Evolutionary conservation across 1,139 yeast genomes (phyloP).

Genomic region (Taphrina pruni): DNA sequence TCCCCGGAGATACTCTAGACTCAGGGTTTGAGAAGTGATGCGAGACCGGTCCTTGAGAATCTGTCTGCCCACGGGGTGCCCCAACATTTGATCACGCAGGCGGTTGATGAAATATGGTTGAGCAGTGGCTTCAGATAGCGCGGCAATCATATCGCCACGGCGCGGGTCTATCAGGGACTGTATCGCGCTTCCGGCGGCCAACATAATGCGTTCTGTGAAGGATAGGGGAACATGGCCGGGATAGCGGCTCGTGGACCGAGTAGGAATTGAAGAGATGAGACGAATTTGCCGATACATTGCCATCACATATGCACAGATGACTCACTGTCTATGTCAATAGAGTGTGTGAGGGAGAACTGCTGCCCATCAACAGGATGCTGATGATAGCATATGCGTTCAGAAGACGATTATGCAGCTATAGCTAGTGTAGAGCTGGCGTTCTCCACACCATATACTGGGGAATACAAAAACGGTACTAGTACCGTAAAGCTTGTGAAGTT

Average conservation of each 20-base stretch:
- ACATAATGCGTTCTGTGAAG: constrained; percentile 63
- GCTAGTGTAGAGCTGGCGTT: too few species aligned
- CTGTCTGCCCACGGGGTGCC: constrained; percentile 74
- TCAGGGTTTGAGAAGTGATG: constrained; percentile 73
- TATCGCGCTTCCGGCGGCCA: constrained; percentile 77
- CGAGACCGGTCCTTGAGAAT: constrained; percentile 81
- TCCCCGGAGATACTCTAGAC: constrained; percentile 64
- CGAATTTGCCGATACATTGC: constrained; percentile 14
- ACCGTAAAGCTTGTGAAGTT: neutral
- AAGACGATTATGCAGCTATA: too few species aligned
- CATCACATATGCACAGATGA: neutral
- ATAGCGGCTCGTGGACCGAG: constrained; percentile 52
- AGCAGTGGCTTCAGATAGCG: constrained; percentile 92
- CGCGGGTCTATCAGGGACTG: constrained; percentile 81
- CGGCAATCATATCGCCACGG: constrained; percentile 73
- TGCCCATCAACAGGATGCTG: too few species aligned
- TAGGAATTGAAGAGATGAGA: constrained; percentile 11
- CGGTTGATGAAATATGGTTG: constrained; percentile 67
- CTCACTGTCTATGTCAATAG: neutral
- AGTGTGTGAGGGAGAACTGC: neutral
- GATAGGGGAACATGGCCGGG: constrained; percentile 84
- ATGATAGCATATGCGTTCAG: too few species aligned
- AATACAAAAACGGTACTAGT: too few species aligned
- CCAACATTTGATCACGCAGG: constrained; percentile 74
- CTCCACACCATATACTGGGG: too few species aligned